Evolutionary conservation across 768 basidiomycete genomes (phyloP), one percentile per base, ranked within the genome.

Genomic region (Termitomyces titanicus): DNA sequence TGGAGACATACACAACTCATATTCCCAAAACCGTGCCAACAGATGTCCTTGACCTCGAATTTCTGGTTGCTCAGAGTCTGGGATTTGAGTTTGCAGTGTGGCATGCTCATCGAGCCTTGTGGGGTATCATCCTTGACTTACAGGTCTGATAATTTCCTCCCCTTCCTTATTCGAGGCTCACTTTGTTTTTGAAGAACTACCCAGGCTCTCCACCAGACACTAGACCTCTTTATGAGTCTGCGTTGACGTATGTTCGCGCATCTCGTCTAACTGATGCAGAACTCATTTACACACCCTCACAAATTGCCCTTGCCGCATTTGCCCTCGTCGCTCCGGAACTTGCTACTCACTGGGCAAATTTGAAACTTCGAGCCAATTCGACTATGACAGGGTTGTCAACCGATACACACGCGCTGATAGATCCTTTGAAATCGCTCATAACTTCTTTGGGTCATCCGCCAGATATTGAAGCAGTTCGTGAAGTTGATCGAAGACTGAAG

Each of bases 31-130:
- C 92, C 1, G 74, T 77, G 4, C 81, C 89, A 1, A 82, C 83
- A 5, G 94, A 98, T 64, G 89, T 99, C 15, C 83, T 98, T 54
- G 89, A 94, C 54, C 83, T 98, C 34, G 97, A 99, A 69, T 98
- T 98, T 68, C 84, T 97, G 34, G 89, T 99, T 5, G 91, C 95
- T 0, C 97, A 98, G 70, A 94, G 91, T 63, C 79, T 99, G 45
- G 79, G 83, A 35, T 99, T 99, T 59, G 95, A 99, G 68, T 97
- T 98, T 65, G 85, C 93, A 3, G 84, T 93, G 7, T 94, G 92
- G 88, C 94, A 94, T 68, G 82, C 92, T 20, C 92, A 95, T 64
- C 74, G 92, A 44, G 92, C 94, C 0, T 67, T 94, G 20, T 93
- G 90, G 87, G 94, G 94, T 5, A 78, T 95, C 18, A 88, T 85